A percentile compares a stretch with the other conserved stretches of the same genome.
These are phyloP conservation scores for Serendipita vermifera DNA, from an alignment of 768 basidiomycete species.

Conservation along the genomic window DNA sequence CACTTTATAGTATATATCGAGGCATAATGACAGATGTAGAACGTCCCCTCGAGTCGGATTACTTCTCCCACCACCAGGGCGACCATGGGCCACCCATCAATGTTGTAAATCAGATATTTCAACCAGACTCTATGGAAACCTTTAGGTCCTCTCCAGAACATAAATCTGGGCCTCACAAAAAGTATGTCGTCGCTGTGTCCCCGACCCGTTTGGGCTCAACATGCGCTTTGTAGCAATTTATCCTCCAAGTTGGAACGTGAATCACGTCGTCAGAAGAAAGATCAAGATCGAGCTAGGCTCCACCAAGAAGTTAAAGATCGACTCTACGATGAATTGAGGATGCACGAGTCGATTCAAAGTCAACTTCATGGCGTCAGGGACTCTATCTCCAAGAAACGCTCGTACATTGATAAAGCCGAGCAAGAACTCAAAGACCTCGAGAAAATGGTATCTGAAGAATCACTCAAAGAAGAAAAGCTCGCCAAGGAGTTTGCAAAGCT, in stretches of 20 bases:
- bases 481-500: not conserved
- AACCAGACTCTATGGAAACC: slow-evolving; percentile 7
- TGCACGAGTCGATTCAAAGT: not conserved
- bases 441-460: not conserved
- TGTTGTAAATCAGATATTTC: not conserved
- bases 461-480: not conserved
- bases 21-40: not conserved
- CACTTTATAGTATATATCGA: too few species aligned
- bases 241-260: not conserved
- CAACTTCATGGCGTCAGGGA: not conserved
- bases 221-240: not conserved
- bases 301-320: slow-evolving; percentile 3
- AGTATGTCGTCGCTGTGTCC: not conserved
- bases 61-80: not conserved
- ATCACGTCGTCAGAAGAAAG: not conserved
- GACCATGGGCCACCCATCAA: too few species aligned
- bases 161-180: not conserved
- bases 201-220: not conserved
- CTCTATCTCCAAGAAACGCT: not conserved
- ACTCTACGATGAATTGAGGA: not conserved
- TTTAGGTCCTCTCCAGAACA: not conserved
- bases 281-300: not conserved
- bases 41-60: not conserved
- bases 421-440: not conserved
- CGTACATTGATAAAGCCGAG: slow-evolving; percentile 1